Conservation (phyloP, 202 grass and related monocot species). For the Hordeum pubiflorum region DNA sequence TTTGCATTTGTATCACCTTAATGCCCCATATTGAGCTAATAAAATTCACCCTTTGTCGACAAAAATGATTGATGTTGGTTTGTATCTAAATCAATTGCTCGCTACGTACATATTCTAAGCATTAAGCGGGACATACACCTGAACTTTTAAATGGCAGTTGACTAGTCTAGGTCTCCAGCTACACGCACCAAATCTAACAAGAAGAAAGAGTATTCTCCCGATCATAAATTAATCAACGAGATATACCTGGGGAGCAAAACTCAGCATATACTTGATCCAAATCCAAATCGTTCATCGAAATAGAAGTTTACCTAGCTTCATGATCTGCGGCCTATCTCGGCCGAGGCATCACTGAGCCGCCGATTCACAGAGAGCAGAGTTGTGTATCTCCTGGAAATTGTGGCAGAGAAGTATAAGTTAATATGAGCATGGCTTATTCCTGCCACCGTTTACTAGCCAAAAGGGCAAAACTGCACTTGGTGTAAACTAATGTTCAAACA, state of each 20-base stretch:
- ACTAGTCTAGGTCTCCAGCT: not conserved
- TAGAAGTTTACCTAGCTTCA: slow-evolving; percentile 22
- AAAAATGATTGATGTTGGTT: not conserved
- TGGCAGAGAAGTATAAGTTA: not conserved
- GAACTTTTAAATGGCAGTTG: slow-evolving; percentile 8
- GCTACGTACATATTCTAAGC: not conserved
- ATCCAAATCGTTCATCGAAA: not conserved
- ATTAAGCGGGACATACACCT: not conserved
- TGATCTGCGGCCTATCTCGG: not conserved
- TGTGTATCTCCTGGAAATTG: slow-evolving; percentile 12
- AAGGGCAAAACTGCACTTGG: not conserved
- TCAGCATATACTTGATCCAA: not conserved
- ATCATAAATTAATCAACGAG: not conserved
- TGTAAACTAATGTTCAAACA: not conserved
- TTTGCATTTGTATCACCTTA: too few relatives aligned
- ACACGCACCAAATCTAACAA: not conserved
- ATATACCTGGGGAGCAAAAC: not conserved
- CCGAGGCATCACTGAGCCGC: not conserved
- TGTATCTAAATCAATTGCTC: slow-evolving; percentile 10
- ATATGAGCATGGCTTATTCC: not conserved
- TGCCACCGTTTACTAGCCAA: not conserved
- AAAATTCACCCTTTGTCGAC: too few relatives aligned
- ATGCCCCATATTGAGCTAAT: too few relatives aligned
- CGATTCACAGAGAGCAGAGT: not conserved
- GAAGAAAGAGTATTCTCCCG: not conserved